Evolutionary conservation across 2,329 filamentous ascomycete species (phyloP).

Genomic region (Chaetoscypha palmicola): DNA sequence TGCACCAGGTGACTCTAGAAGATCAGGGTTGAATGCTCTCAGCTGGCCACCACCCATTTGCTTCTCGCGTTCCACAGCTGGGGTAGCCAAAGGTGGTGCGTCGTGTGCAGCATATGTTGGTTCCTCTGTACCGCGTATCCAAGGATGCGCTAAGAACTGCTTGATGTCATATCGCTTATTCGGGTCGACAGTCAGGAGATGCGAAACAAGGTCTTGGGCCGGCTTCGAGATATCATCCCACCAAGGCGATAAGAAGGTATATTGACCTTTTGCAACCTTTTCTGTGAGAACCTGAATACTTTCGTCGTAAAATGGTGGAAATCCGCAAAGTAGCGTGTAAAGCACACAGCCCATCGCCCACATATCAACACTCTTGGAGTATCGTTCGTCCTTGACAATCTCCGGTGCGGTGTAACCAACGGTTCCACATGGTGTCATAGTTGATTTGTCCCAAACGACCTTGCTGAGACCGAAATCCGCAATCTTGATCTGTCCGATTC

Average conservation of each 20-base stretch:
- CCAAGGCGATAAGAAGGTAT: constrained; percentile 96
- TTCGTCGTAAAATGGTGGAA: constrained; percentile 97
- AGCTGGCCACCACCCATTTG: constrained; percentile 30
- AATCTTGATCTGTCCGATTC: constrained; percentile 93
- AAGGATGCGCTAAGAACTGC: constrained; percentile 90
- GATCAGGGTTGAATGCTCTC: constrained; percentile 50
- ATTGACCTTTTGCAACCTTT: constrained; percentile 94
- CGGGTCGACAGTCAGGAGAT: constrained; percentile 88
- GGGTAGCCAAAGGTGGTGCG: constrained; percentile 65
- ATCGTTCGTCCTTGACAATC: constrained; percentile 97
- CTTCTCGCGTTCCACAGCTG: constrained; percentile 38
- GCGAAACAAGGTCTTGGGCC: constrained; percentile 88
- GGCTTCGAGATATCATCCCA: constrained; percentile 98
- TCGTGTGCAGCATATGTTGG: constrained; percentile 60
- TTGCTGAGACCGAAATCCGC: constrained; percentile 97
- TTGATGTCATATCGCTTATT: constrained; percentile 91
- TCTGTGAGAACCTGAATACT: constrained; percentile 95
- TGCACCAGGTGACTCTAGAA: constrained; percentile 48
- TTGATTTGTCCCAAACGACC: constrained; percentile 96
- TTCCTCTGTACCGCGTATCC: constrained; percentile 70
- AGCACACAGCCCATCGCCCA: constrained; percentile 96
- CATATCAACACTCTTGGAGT: constrained; percentile 99
- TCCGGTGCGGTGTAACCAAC: constrained; percentile 97
- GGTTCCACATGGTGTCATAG: constrained; percentile 98
- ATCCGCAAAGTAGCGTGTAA: constrained; percentile 93